Conservation (phyloP, 2,329 filamentous ascomycete genomes). For the Diaporthe citrichinensis region DNA sequence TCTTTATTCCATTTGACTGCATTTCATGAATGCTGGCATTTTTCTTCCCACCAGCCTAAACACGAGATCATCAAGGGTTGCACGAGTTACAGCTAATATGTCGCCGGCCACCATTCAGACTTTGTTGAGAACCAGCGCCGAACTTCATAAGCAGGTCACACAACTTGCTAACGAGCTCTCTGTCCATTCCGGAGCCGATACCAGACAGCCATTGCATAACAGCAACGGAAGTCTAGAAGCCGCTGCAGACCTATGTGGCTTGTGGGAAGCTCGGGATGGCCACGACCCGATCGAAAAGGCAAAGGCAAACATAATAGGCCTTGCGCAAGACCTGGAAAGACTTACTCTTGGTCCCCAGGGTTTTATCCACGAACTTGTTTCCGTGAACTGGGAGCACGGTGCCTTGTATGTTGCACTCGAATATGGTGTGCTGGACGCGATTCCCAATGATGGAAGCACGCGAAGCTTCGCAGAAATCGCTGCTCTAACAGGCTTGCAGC, state of each 20-base stretch:
- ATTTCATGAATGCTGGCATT: too few relatives aligned
- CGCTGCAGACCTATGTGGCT: neutral
- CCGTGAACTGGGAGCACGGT: conserved; percentile 15
- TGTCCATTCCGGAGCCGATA: neutral
- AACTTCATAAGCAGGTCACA: conserved; percentile 10
- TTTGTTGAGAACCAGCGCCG: neutral
- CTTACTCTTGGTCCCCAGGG: conserved; percentile 8
- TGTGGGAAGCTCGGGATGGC: conserved; percentile 1
- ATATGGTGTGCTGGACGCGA: neutral
- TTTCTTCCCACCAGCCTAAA: too few relatives aligned
- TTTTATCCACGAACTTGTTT: conserved; percentile 3
- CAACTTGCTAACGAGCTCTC: neutral
- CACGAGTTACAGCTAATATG: neutral
- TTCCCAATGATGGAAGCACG: neutral
- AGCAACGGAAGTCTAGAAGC: neutral
- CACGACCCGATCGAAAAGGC: neutral
- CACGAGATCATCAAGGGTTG: neutral
- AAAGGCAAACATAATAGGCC: neutral
- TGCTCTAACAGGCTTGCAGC: neutral
- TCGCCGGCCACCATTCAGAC: neutral
- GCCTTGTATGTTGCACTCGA: conserved; percentile 14
- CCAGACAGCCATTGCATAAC: neutral
- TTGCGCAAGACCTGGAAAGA: neutral
- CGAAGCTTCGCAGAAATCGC: neutral
- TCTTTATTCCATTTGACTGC: neutral